Base-by-base conservation (phyloP, 1,284 basidiomycete genomes). In the Puccinia coronata region DNA sequence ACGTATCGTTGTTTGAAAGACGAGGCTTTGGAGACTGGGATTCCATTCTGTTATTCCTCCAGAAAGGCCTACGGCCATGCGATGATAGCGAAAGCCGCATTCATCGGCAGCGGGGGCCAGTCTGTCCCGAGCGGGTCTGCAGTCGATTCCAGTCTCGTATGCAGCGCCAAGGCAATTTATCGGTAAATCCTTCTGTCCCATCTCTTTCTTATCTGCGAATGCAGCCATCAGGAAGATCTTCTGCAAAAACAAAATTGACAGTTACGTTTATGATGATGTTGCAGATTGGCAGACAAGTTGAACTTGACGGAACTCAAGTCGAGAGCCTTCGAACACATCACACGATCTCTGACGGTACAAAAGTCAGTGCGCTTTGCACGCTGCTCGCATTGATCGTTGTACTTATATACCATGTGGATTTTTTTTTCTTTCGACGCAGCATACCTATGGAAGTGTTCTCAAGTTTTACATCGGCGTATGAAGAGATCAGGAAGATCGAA, bases 241-340 rank as follows among this genome's bases (percentile, higher is more conserved):
- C 69, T 23, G n/a, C n/a, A 28, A 3, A 51, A n/a, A n/a, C n/a
- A n/a, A n/a, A n/a, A n/a, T 28, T 51, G 69, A 71, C 69, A 43
- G 4, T 28, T 49, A 18, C 69, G 23, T 71, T 20, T 23, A 47
- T 51, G 39, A 49, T 28, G 4, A 41, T n/a, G 18, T 25, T 34
- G 23, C 65, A 82, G 84, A 25, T 75, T 85, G 9, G 84, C 84
- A 1, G 85, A 85, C 69, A 85, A 85, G 82, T 82, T 85, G 71
- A 83, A 83, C 6, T 67, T 85, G 34, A 67, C 43, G 0, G 85
- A 85, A 36, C 73, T 85, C 31, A 85, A 85, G 73, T 74, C 81
- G 51, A 77, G 84, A 61, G 85, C 85, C 51, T 84, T 82, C 67
- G 83, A 84, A 12, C 85, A 84, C 49, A 82, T 84, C 57, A 83